Conservation (phyloP, 2,329 filamentous ascomycete genomes). For the Fusarium ramigenum region DNA sequence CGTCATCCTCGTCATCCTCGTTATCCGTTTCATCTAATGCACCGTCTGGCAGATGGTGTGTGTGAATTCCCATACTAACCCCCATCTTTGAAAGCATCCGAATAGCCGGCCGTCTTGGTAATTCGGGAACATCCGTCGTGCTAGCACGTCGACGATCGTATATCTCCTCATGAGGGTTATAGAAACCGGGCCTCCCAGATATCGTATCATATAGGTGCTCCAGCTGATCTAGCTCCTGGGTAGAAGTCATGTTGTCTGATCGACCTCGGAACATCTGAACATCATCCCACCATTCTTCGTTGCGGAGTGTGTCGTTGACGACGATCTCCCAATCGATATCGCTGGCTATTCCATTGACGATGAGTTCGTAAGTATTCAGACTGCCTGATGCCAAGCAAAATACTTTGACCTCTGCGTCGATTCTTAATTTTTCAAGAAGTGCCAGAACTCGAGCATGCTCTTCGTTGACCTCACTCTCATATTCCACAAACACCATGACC, state of each 20-base stretch:
- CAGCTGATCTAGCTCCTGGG: constrained; percentile 56
- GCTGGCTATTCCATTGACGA: constrained; percentile 74
- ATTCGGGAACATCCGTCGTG: constrained; percentile 67
- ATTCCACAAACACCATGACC: constrained; percentile 89
- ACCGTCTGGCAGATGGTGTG: constrained; percentile 73
- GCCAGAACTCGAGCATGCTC: constrained; percentile 77
- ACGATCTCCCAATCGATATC: constrained; percentile 65
- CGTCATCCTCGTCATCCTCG: constrained; percentile 46
- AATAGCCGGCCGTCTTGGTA: constrained; percentile 69
- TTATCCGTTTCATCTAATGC: constrained; percentile 58
- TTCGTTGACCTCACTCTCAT: constrained; percentile 83
- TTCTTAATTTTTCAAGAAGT: constrained; percentile 81
- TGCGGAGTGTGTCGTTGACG: constrained; percentile 72
- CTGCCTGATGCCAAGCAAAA: constrained; percentile 83
- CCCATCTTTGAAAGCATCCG: constrained; percentile 64
- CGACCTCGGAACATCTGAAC: constrained; percentile 65
- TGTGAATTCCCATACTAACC: constrained; percentile 77
- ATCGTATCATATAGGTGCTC: constrained; percentile 56
- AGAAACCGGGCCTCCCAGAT: constrained; percentile 53
- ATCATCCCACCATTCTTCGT: constrained; percentile 86
- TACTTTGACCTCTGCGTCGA: constrained; percentile 80
- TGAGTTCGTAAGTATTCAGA: constrained; percentile 77
- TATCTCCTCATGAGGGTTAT: constrained; percentile 53
- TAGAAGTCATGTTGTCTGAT: constrained; percentile 49
- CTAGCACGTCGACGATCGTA: constrained; percentile 53